phyloP scores from a whole-genome alignment of 2,329 filamentous ascomycete species.

The Cytospora piceae region DNA sequence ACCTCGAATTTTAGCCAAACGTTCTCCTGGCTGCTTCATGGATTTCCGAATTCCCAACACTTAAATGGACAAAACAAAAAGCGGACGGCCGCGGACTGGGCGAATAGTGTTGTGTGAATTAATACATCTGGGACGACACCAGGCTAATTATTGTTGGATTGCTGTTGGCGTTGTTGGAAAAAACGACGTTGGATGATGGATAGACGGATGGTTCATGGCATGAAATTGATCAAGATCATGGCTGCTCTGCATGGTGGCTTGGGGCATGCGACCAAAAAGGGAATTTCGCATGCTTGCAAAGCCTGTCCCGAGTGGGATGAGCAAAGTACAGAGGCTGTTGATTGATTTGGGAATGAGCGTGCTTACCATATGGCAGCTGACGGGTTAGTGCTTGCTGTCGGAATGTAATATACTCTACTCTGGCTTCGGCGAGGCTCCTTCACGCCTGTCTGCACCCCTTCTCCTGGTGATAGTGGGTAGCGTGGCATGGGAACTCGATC shows the following conservation, averaged over 20 bases:
- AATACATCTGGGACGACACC: conserved; percentile 2
- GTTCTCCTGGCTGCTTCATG: not conserved
- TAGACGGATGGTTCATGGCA: not conserved
- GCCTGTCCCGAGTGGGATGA: not conserved
- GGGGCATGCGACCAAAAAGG: not conserved
- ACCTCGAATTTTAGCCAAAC: not conserved
- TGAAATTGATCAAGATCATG: not conserved
- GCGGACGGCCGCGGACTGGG: not conserved
- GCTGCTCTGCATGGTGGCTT: not conserved
- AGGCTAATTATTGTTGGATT: conserved; percentile 16
- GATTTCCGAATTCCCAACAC: not conserved
- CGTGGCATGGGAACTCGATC: not conserved
- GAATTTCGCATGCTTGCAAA: not conserved
- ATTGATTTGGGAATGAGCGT: no score
- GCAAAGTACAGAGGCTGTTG: not conserved
- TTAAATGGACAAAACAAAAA: not conserved
- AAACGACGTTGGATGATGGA: not conserved
- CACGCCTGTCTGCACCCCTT: not conserved
- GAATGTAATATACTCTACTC: conserved; percentile 7
- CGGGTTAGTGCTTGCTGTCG: not conserved
- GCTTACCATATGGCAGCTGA: not conserved
- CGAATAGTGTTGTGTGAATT: not conserved
- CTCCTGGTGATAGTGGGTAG: not conserved
- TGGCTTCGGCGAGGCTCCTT: not conserved
- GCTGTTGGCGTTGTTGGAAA: conserved; percentile 3